phyloP scores from a whole-genome alignment of 2,329 filamentous ascomycete genomes.

The Aspergillus ustus region DNA sequence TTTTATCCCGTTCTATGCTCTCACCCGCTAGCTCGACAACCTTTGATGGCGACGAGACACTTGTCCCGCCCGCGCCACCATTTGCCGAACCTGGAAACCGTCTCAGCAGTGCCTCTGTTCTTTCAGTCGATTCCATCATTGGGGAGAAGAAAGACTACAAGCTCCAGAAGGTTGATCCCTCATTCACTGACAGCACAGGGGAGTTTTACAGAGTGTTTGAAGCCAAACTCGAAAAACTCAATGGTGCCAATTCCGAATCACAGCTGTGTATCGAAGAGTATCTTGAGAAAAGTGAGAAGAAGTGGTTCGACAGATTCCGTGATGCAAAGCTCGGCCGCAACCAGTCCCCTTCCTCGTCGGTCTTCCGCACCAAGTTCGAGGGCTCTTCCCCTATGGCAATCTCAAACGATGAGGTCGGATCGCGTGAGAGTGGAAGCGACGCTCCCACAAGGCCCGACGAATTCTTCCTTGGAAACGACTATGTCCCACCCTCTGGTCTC shows the following conservation, averaged over 20 bases:
- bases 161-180: constrained; percentile 69
- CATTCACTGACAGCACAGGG: constrained; percentile 68
- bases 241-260: constrained; percentile 61
- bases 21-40: constrained; percentile 36
- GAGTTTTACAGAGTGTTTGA: constrained; percentile 65
- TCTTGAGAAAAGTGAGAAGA: constrained; percentile 67
- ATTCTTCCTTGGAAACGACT: constrained; percentile 61
- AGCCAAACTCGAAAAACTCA: constrained; percentile 60
- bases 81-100: constrained; percentile 36
- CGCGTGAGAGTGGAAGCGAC: constrained; percentile 41
- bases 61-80: constrained; percentile 33
- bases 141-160: constrained; percentile 66
- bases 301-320: constrained; percentile 66
- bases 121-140: constrained; percentile 62
- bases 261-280: constrained; percentile 69
- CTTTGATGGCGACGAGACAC: constrained; percentile 40
- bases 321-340: constrained; percentile 62
- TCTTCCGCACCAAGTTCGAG: constrained; percentile 37
- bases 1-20: constrained; percentile 22
- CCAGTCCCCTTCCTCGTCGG: constrained; percentile 45
- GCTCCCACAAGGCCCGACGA: constrained; percentile 53
- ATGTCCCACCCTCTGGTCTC: constrained; percentile 60
- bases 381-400: constrained; percentile 44
- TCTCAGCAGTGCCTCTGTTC: constrained; percentile 49
- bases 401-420: constrained; percentile 43